phyloP scores from a whole-genome alignment of 2,329 filamentous ascomycete genomes.

The Coleophoma eucalyptorum region DNA sequence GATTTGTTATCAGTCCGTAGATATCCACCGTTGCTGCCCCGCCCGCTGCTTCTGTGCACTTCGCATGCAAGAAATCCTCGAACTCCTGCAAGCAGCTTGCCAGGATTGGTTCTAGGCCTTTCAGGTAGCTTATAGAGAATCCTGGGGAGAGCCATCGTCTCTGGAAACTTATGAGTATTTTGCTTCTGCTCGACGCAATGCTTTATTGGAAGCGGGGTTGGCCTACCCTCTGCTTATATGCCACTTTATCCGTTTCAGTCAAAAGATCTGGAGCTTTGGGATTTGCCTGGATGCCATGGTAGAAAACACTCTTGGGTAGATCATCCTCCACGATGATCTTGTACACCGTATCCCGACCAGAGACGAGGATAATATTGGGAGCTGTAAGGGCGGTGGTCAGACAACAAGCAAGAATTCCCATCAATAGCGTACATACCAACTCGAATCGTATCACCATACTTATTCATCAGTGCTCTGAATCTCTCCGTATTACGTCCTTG shows the following conservation, averaged over 20 bases:
- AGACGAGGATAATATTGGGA: slow-evolving; percentile 11
- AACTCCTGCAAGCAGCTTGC: no score
- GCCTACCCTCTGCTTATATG: slow-evolving; percentile 12
- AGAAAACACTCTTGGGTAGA: slow-evolving; percentile 10
- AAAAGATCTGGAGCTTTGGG: slow-evolving; percentile 7
- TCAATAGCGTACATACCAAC: no score
- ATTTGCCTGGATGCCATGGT: slow-evolving; percentile 4
- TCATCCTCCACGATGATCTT: slow-evolving; percentile 16
- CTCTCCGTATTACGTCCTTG: no score
- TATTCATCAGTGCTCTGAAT: no score
- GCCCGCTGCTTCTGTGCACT: neutral
- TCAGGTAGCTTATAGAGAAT: slow-evolving; percentile 15
- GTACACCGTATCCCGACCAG: slow-evolving; percentile 7
- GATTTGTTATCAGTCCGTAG: slow-evolving; percentile 6
- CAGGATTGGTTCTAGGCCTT: slow-evolving; percentile 2
- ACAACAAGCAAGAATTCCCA: no score
- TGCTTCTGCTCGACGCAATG: no score
- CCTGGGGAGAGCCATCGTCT: slow-evolving; percentile 12
- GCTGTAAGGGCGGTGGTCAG: neutral
- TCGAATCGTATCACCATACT: no score
- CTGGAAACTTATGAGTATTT: slow-evolving; percentile 2
- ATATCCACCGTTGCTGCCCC: slow-evolving; percentile 8
- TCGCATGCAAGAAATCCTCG: no score
- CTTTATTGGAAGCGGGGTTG: no score
- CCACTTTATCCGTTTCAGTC: slow-evolving; percentile 10